These are phyloP conservation scores for Linum usitatissimum DNA, from an alignment of 345 rosid species.

Conservation along the genomic window DNA sequence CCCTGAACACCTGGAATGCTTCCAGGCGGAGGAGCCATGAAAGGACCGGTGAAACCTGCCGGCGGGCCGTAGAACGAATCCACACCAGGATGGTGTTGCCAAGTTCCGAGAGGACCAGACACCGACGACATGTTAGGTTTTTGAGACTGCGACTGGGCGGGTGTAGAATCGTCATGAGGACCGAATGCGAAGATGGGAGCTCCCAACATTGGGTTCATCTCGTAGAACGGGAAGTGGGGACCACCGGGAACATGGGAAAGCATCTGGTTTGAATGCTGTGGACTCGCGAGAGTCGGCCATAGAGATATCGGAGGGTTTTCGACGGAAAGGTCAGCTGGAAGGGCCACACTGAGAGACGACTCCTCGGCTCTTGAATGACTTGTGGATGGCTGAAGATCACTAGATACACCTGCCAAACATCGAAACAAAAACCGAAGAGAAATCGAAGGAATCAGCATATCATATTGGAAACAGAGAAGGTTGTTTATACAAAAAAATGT, in stretches of 20 bases:
- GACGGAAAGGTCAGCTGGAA: constrained; percentile 93
- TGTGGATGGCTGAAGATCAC: constrained; percentile 32
- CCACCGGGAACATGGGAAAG: constrained; percentile 79
- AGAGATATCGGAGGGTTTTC: constrained; percentile 75
- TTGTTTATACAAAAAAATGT: not conserved
- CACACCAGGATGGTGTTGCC: constrained; percentile 85
- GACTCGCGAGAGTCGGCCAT: constrained; percentile 74
- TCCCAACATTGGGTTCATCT: constrained; percentile 83
- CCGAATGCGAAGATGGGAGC: constrained; percentile 86
- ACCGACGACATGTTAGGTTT: constrained; percentile 43
- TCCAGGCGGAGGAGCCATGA: constrained; percentile 77
- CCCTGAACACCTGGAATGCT: constrained; percentile 86
- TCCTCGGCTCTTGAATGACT: constrained; percentile 70
- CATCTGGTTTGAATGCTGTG: constrained; percentile 68
- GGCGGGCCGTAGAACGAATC: constrained; percentile 93
- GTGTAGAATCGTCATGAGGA: constrained; percentile 63
- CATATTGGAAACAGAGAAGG: not conserved
- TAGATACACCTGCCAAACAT: constrained; percentile 36
- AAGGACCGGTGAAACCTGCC: constrained; percentile 77
- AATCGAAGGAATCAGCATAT: not conserved
- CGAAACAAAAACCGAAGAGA: constrained; percentile 3
- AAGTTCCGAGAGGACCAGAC: constrained; percentile 56
- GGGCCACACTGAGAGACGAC: constrained; percentile 71
- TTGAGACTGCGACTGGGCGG: constrained; percentile 64
- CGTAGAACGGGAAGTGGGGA: constrained; percentile 77